phyloP scores from a whole-genome alignment of 2,329 filamentous ascomycete species.

The Parastagonospora avenae region DNA sequence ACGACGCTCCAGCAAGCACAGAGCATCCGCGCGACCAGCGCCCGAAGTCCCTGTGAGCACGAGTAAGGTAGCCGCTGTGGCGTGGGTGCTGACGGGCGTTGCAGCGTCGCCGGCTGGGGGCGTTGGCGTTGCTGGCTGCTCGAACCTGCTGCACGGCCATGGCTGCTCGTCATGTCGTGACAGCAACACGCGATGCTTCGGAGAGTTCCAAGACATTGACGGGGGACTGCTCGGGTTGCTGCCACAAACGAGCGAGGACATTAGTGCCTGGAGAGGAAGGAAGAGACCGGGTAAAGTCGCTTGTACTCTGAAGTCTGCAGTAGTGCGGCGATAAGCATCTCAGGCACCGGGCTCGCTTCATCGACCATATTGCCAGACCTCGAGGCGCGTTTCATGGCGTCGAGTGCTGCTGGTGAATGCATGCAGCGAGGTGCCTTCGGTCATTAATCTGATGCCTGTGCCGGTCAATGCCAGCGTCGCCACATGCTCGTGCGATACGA shows the following conservation, averaged over 20 bases:
- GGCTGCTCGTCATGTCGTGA: slow-evolving; percentile 8
- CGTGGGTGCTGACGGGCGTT: slow-evolving; percentile 22
- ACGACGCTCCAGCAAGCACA: neutral
- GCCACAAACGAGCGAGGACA: neutral
- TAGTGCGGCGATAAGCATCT: slow-evolving; percentile 11
- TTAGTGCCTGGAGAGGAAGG: slow-evolving; percentile 14
- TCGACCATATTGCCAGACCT: neutral
- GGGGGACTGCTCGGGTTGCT: too few species aligned
- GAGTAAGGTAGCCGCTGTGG: slow-evolving; percentile 13
- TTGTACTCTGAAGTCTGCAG: slow-evolving; percentile 9
- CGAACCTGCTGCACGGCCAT: slow-evolving; percentile 1
- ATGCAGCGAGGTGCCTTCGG: neutral
- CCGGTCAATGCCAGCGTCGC: too few species aligned
- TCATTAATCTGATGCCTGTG: too few species aligned
- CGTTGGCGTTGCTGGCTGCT: slow-evolving; percentile 6
- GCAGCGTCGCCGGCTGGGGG: too few species aligned
- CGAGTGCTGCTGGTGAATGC: neutral
- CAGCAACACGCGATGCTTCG: slow-evolving; percentile 6
- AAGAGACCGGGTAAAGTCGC: slow-evolving; percentile 18
- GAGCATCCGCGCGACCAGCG: neutral
- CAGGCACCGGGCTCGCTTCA: slow-evolving; percentile 1
- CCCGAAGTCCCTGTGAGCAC: slow-evolving; percentile 1
- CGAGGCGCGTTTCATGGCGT: slow-evolving; percentile 2
- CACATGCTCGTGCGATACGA: too few species aligned
- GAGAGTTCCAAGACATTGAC: neutral